Conservation (phyloP, 257 asterid species). For the Echites panduratus region DNA sequence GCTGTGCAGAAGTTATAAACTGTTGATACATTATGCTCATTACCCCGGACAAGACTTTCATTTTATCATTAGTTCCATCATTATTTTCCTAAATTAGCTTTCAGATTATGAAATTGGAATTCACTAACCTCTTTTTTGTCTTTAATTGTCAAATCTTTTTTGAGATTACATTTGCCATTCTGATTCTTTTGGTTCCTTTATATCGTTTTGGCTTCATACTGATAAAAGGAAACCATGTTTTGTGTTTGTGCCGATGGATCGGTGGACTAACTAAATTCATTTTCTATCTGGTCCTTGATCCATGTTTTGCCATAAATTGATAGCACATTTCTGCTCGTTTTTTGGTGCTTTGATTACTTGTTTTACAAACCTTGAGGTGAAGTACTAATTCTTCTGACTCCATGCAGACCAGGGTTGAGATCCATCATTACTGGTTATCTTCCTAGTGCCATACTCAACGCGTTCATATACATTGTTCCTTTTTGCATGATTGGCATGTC, state of each 20-base stretch:
- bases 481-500: constrained; percentile 70
- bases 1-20: neutral
- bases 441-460: constrained; percentile 79
- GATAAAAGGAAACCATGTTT: too few relatives aligned
- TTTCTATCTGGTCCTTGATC: neutral
- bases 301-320: neutral
- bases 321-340: neutral
- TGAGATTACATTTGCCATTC: neutral
- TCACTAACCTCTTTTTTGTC: neutral
- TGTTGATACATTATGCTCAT: neutral
- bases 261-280: neutral
- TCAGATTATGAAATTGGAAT: neutral
- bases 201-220: neutral
- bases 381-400: constrained; percentile 2
- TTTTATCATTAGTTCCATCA: neutral
- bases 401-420: constrained; percentile 75
- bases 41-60: neutral
- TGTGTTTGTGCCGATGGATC: too few relatives aligned
- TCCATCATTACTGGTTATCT: constrained; percentile 86
- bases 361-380: neutral
- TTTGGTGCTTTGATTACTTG: neutral
- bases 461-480: constrained; percentile 65
- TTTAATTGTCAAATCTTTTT: neutral
- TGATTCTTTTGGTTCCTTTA: neutral
- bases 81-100: neutral